Evolutionary conservation across 805 yeast species (phyloP), one percentile per base, ranked within the genome.

Genomic region (Priceomyces carsonii): DNA sequence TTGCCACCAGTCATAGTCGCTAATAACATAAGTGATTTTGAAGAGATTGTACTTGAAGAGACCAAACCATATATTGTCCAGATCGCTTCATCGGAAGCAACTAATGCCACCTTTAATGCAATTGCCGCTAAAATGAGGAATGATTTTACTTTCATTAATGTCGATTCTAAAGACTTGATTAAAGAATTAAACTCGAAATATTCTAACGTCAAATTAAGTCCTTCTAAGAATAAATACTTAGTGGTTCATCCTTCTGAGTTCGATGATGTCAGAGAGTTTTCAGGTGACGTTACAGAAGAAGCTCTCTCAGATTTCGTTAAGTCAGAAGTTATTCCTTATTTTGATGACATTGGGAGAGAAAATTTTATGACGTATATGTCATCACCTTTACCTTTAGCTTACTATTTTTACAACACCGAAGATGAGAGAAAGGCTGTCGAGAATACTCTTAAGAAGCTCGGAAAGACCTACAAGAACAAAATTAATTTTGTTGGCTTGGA

Each of bases 401-500:
- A 90, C 74, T 80, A 85, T 61, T 93, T 93, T 71, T 88, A 85
- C 70, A 78, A 75, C 49, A 65, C 73, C 32, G 75, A 74, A 32
- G 85, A 80, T 45, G 82, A 86, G 67, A 80, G 82, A 59, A 77
- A 64, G 24, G 73, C 69, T 23, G 75, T 77, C 47, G 66, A 66
- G 31, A 69, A 70, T 28, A 56, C 68, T 35, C 73, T 90, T 52
- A 65, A 57, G 42, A 74, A 79, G 36, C 66, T 85, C 53, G 95
- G 91, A 53, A 81, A 82, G 68, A 66, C 77, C 57, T 72, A 75
- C 66, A 79, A 87, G 71, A 96, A 95, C 44, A 74, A 78, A 57
- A 63, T 89, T 48, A 86, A 85, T 71, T 82, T 93, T 62, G 96
- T 85, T 47, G 95, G 91, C 64, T 72, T 93, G 51, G 90, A 91